Base-by-base conservation (phyloP, 345 rosid species). In the Hibiscus tridactylites region DNA sequence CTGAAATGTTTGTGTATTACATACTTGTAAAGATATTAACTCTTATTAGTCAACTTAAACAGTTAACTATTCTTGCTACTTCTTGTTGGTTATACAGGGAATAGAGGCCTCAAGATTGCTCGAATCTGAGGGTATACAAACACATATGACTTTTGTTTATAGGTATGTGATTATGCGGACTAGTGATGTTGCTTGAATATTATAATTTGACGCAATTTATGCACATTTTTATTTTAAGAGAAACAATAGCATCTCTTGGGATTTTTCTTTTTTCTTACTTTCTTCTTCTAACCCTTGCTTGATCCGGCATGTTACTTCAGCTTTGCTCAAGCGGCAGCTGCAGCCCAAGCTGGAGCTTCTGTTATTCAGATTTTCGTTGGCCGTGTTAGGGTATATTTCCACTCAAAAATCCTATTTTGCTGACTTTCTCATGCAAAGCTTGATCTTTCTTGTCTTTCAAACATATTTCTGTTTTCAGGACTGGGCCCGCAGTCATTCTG, bases 241-340 rank as follows among this genome's bases (percentile, higher is more conserved):
- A 70, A 35, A 35, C 3, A 53, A 10, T 17, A 10, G 57, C n/a
- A 37, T 61, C 28, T 10, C 21, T 35, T 28, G 19, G 21, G 19
- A 16, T 2, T n/a, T 21, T 29, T 17, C 28, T 29, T 69, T 68
- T 5, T 8, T 21, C 24, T 21, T 21, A 9, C 4, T 68, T 54
- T 8, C 56, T 42, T 6, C 4, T 9, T 13, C 49, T 44, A 67
- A 13, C 52, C 21, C 39, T 53, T 52, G 56, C 42, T 67, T 70
- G 56, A 56, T 63, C 21, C 65, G 26, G 65, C 47, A 15, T 71
- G 37, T 78, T 70, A 78, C 75, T 83, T 74, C 86, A 94, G 97
- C 85, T 94, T 94, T 83, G 92, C 96, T 78, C 98, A 88, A 84
- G 97, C 98, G 73, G 98, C 96, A 2, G 96, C 98, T 56, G 97